Percentiles rank a stretch among this genome's conserved stretches.
Conservation (phyloP, 2,329 filamentous ascomycete species). For the Talaromyces sp. region DNA sequence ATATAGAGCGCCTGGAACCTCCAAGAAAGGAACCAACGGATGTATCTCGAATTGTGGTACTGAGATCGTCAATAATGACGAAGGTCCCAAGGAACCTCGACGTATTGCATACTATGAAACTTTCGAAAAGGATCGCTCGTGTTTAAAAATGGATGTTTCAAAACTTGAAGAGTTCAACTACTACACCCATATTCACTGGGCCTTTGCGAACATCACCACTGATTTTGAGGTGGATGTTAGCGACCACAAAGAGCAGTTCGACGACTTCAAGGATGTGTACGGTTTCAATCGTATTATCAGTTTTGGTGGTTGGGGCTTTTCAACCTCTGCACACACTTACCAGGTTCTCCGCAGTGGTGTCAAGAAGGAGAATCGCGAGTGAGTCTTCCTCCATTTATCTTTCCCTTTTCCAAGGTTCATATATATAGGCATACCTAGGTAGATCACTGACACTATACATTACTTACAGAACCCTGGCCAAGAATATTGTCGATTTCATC, state of each 20-base stretch:
- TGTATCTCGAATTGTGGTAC: slow-evolving; percentile 2
- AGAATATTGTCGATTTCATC: not conserved
- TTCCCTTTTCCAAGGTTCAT: no score
- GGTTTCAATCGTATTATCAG: not conserved
- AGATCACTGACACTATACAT: no score
- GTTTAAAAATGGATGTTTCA: not conserved
- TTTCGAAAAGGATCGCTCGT: not conserved
- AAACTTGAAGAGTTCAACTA: not conserved
- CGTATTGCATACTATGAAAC: not conserved
- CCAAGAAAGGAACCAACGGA: slow-evolving; percentile 28
- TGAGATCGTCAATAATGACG: not conserved
- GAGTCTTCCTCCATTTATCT: no score
- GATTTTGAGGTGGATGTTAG: not conserved
- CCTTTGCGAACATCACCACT: not conserved
- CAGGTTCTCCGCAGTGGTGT: not conserved
- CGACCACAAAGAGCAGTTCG: not conserved
- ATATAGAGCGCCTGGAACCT: slow-evolving; percentile 38
- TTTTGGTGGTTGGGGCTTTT: slow-evolving; percentile 1
- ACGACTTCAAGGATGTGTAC: not conserved
- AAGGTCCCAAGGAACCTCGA: not conserved
- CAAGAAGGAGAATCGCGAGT: not conserved
- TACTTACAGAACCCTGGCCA: not conserved
- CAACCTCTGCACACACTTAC: not conserved
- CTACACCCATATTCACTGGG: not conserved
- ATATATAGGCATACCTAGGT: no score